Evolutionary conservation across 345 rosid species (phyloP), one percentile per base, ranked within the genome.

Genomic region (Passiflora organensis): DNA sequence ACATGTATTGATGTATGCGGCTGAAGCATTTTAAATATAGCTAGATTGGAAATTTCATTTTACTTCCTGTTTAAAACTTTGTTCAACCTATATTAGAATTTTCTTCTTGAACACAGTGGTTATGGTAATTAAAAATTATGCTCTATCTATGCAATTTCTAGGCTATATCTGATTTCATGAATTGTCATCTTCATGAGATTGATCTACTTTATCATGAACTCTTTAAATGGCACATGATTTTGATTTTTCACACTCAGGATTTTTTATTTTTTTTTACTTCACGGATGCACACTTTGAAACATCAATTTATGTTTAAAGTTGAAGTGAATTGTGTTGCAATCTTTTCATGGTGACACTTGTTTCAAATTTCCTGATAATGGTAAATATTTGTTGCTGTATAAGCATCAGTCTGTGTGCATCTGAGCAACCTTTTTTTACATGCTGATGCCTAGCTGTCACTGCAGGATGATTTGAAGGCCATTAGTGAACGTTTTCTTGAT

Each of bases 381-480:
- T 19, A 34, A 32, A n/a, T 20, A n/a, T 32, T 10, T 15, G 16
- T 44, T 58, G 17, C 36, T 19, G 17, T 36, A 25, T 55, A 12
- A 20, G 14, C 8, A 8, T 36, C 12, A 23, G 20, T 58, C 45
- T 9, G 6, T 28, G 8, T 28, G 10, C 43, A 41, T 41, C 13
- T 41, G 13, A 18, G 28, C 22, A 18, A 22, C 43, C 3, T 39
- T 46, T 54, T 37, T 49, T 24, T 19, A 6, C 12, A 10, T 42
- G 18, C 49, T 59, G 63, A 58, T 22, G 46, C 58, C 44, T 60
- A 54, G 23, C 45, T 62, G 16, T 55, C 49, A 43, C 62, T 84
- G 67, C 86, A 93, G 99, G 88, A 76, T 44, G 80, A 77, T 70
- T 75, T 73, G 59, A 82, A 66, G 73, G 61, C 53, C 56, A 75